These are phyloP conservation scores for Aspergillus terreus DNA, from an alignment of 2,329 filamentous ascomycete species.

Conservation along the genomic window DNA sequence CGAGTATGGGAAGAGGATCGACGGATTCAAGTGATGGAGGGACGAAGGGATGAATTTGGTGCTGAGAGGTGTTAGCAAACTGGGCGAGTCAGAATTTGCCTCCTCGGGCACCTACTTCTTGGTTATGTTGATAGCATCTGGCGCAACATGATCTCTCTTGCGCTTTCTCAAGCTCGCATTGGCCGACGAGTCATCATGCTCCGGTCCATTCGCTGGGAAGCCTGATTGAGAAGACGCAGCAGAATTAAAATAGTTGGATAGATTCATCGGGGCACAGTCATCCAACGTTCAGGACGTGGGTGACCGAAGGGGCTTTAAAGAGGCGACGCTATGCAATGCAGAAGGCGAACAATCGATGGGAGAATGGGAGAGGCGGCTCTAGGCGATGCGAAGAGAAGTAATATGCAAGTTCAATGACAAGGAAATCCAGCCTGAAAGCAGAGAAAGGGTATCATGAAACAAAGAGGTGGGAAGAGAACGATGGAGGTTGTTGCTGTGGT, in stretches of 20 bases:
- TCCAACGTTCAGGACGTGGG: not conserved
- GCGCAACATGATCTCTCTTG: constrained; percentile 18
- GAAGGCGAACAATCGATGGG: no score
- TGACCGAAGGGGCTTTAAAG: not conserved
- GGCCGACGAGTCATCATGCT: constrained; percentile 5
- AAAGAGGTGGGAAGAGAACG: no score
- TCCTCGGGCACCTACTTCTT: not conserved
- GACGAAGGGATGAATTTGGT: constrained; percentile 13
- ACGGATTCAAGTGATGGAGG: constrained; percentile 11
- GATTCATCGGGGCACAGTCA: constrained; percentile 1
- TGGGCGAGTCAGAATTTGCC: not conserved
- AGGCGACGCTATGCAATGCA: no score
- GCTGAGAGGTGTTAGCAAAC: not conserved
- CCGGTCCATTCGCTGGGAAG: constrained; percentile 10
- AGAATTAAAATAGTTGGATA: constrained; percentile 1
- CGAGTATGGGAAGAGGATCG: constrained; percentile 13
- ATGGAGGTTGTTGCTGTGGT: no score
- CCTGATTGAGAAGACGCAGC: constrained; percentile 1
- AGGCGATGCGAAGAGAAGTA: no score
- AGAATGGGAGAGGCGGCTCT: no score
- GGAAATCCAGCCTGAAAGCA: no score
- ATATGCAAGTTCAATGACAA: no score
- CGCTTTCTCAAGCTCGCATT: constrained; percentile 20
- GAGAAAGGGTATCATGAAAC: no score
- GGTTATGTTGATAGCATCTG: constrained; percentile 11